Evolutionary conservation across 2,329 filamentous ascomycete species (phyloP).

Genomic region (Fusarium abutilonis): DNA sequence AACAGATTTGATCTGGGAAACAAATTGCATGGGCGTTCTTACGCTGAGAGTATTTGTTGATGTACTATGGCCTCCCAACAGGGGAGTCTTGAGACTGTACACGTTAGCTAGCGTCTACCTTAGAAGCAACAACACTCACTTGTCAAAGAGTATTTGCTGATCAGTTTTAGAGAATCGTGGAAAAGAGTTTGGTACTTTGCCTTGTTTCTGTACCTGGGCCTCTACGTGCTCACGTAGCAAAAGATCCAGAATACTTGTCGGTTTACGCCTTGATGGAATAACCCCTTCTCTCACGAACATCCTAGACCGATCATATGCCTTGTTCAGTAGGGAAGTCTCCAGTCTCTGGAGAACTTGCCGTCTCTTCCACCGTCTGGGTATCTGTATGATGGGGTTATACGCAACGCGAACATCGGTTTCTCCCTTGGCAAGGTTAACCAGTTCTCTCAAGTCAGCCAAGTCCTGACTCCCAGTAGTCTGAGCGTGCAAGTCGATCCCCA

Average conservation of each 20-base stretch:
- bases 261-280: conserved; percentile 13
- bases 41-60: conserved; percentile 17
- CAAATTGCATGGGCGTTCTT: neutral
- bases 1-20: neutral
- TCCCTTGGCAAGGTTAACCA: conserved; percentile 9
- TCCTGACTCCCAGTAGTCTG: conserved; percentile 17
- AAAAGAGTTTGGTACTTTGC: accelerated
- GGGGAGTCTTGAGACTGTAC: conserved; percentile 12
- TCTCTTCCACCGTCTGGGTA: conserved; percentile 17
- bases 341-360: neutral
- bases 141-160: neutral
- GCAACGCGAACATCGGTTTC: conserved; percentile 8
- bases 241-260: conserved; percentile 24
- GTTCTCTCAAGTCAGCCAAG: conserved; percentile 1
- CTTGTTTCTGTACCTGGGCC: neutral
- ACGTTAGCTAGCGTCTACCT: neutral
- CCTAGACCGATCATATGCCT: neutral
- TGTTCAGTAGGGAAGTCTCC: neutral
- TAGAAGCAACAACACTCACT: neutral
- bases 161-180: neutral
- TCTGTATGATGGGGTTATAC: conserved; percentile 10
- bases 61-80: conserved; percentile 27
- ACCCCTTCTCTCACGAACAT: neutral
- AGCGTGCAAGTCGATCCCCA: neutral
- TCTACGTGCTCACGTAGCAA: conserved; percentile 20